Conservation (phyloP, 2,329 filamentous ascomycete genomes). For the Paramyrothecium sp. region DNA sequence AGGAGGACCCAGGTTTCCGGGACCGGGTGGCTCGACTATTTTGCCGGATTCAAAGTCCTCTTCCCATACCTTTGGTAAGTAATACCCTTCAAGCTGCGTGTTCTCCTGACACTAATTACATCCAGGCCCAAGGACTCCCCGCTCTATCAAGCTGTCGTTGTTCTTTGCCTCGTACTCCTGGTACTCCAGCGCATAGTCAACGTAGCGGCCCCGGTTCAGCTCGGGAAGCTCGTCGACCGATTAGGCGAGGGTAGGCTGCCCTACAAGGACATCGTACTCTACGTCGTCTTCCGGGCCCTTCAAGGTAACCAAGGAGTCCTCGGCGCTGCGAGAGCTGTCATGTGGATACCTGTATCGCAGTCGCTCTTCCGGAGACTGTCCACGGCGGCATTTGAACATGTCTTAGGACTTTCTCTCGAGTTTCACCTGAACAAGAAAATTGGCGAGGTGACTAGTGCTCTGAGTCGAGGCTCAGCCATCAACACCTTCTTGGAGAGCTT, state of each 20-base stretch:
- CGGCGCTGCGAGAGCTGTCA: slow-evolving; percentile 37
- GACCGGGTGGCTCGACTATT: slow-evolving; percentile 43
- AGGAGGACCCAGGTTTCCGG: slow-evolving; percentile 29
- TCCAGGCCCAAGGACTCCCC: slow-evolving; percentile 40
- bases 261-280: slow-evolving; percentile 40
- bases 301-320: slow-evolving; percentile 45
- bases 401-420: slow-evolving; percentile 44
- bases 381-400: slow-evolving; percentile 45
- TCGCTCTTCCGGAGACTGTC: slow-evolving; percentile 40
- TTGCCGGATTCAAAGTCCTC: slow-evolving; percentile 41
- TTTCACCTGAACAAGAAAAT: slow-evolving; percentile 50
- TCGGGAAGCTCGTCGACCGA: slow-evolving; percentile 37
- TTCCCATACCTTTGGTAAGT: slow-evolving; percentile 44
- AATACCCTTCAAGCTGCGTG: not conserved
- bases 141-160: slow-evolving; percentile 36
- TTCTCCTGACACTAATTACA: slow-evolving; percentile 7
- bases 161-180: slow-evolving; percentile 39
- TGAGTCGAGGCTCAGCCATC: slow-evolving; percentile 44
- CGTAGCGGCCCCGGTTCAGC: slow-evolving; percentile 38
- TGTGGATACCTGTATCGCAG: slow-evolving; percentile 49
- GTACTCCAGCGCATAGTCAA: slow-evolving; percentile 42
- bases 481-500: slow-evolving; percentile 49
- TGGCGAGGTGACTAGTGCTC: slow-evolving; percentile 49
- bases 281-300: slow-evolving; percentile 40
- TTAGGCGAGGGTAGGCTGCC: slow-evolving; percentile 39